Evolutionary conservation across 2,329 filamentous ascomycete species (phyloP).

Genomic region (Macroventuria anomochaeta): DNA sequence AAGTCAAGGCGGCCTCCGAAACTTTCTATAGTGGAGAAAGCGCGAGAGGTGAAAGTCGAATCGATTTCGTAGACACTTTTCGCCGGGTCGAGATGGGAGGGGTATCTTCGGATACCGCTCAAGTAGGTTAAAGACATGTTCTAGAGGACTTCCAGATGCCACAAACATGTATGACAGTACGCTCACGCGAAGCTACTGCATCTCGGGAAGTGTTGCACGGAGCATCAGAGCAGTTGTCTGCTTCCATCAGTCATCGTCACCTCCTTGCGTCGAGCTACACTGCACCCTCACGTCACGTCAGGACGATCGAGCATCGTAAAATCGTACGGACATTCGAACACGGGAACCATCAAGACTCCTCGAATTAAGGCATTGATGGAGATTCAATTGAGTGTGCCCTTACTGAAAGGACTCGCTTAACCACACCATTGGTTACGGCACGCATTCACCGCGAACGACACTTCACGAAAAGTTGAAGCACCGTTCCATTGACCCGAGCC

Average conservation of each 20-base stretch:
- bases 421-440: background rate
- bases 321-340: background rate
- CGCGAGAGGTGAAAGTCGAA: background rate
- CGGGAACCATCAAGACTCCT: background rate
- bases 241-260: background rate
- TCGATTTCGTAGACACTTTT: background rate
- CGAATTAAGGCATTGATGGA: background rate
- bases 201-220: constrained; percentile 4
- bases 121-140: constrained; percentile 3
- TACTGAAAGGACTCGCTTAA: background rate
- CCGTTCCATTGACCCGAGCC: constrained; percentile 4
- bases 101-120: background rate
- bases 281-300: background rate
- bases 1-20: constrained; percentile 5
- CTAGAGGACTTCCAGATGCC: constrained; percentile 14
- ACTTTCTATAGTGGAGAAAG: background rate
- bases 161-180: background rate
- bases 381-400: background rate
- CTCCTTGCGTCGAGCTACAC: background rate
- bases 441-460: background rate
- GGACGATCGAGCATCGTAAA: background rate
- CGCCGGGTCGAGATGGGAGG: background rate
- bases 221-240: background rate
- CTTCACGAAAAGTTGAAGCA: background rate
- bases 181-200: constrained; percentile 10